These are phyloP conservation scores for Linderniella brevidens DNA, from an alignment of 257 asterid species.

Conservation along the genomic window DNA sequence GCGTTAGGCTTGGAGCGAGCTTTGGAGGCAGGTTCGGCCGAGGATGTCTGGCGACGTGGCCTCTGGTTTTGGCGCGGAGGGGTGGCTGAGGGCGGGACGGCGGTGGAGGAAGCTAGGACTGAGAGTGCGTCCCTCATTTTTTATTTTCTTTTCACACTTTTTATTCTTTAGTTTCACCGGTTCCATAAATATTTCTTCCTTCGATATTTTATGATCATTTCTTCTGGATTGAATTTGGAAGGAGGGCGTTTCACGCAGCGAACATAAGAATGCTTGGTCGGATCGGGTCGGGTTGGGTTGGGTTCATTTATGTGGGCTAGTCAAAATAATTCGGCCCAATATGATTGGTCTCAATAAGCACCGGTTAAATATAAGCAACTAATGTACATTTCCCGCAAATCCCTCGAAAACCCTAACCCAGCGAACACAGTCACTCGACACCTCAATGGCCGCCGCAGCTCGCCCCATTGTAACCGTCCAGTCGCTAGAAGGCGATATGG, in stretches of 20 bases:
- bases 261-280: too few species aligned
- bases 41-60: slow-evolving; percentile 13
- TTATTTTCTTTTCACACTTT: background rate
- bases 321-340: too few species aligned
- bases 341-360: too few species aligned
- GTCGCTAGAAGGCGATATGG: slow-evolving; percentile 48
- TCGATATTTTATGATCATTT: background rate
- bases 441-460: slow-evolving; percentile 36
- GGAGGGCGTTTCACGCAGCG: slow-evolving; percentile 14
- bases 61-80: slow-evolving; percentile 15
- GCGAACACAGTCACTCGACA: too few species aligned
- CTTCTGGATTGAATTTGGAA: slow-evolving; percentile 35
- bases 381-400: too few species aligned
- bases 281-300: too few species aligned
- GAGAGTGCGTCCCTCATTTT: slow-evolving; percentile 63
- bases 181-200: too few species aligned
- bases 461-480: slow-evolving; percentile 57
- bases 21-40: slow-evolving; percentile 18
- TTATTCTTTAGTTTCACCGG: too few species aligned
- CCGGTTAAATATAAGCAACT: too few species aligned
- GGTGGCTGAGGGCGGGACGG: slow-evolving; percentile 30
- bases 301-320: too few species aligned
- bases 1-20: slow-evolving; percentile 17
- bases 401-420: too few species aligned
- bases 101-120: slow-evolving; percentile 41